phyloP scores from a whole-genome alignment of 345 rosid species.

The Cochlearia excelsa region DNA sequence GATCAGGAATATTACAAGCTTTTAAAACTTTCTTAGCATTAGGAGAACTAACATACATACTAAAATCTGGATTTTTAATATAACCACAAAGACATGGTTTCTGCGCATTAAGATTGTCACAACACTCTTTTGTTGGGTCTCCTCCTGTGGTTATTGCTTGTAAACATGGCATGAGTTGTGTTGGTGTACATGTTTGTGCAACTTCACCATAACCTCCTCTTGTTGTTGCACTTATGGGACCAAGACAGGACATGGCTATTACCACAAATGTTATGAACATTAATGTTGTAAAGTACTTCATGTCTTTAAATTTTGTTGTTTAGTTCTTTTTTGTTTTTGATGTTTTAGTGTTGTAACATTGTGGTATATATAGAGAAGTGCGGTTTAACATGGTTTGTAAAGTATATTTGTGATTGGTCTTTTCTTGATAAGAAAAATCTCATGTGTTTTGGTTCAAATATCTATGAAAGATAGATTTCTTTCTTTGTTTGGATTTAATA shows the following conservation, averaged over 20 bases:
- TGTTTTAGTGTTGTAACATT: neutral
- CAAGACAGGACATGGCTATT: neutral
- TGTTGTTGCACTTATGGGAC: neutral
- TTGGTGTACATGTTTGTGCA: constrained; percentile 20
- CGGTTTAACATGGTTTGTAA: no score
- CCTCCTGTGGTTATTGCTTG: constrained; percentile 3
- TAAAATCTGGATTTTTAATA: constrained; percentile 26
- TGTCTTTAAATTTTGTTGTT: neutral
- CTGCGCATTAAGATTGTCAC: constrained; percentile 32
- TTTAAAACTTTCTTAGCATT: constrained; percentile 26
- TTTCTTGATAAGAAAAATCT: no score
- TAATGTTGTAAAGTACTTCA: neutral
- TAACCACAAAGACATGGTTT: constrained; percentile 37
- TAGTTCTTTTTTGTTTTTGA: neutral
- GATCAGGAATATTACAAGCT: neutral
- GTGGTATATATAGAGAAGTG: neutral
- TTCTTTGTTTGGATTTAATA: no score
- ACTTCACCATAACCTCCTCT: neutral
- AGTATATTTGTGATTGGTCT: no score
- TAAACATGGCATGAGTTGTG: constrained; percentile 29
- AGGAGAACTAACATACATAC: constrained; percentile 24
- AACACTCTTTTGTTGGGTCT: constrained; percentile 12
- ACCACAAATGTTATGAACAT: constrained; percentile 2
- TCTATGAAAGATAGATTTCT: no score
- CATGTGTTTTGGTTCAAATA: no score